Percentiles rank a stretch among this genome's conserved stretches.
These are phyloP conservation scores for Prosopis cineraria DNA, from an alignment of 306 rosid species.

Conservation along the genomic window DNA sequence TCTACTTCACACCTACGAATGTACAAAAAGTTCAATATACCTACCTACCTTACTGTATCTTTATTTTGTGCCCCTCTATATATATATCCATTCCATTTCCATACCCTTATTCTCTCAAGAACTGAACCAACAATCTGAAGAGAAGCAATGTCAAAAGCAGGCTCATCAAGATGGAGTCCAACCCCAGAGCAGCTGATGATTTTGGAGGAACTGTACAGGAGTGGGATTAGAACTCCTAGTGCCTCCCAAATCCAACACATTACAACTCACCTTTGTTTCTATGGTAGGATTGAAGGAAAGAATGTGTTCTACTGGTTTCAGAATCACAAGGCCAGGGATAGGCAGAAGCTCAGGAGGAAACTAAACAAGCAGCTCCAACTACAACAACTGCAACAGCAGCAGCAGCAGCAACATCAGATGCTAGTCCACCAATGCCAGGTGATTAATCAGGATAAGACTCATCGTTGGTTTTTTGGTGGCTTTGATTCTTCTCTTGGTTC, in stretches of 20 bases:
- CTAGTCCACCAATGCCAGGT: slow-evolving; percentile 36
- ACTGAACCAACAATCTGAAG: not conserved
- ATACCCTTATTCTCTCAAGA: slow-evolving; percentile 26
- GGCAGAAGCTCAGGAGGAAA: slow-evolving; percentile 84
- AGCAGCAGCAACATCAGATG: slow-evolving; percentile 20
- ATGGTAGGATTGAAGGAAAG: slow-evolving; percentile 90
- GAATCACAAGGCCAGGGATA: slow-evolving; percentile 94
- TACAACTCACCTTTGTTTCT: slow-evolving; percentile 79
- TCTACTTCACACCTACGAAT: not conserved
- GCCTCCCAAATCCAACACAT: slow-evolving; percentile 89
- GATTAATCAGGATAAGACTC: slow-evolving; percentile 36
- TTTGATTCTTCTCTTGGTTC: slow-evolving; percentile 35
- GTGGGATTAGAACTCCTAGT: slow-evolving; percentile 81
- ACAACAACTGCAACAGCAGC: slow-evolving; percentile 38
- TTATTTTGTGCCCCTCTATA: slow-evolving; percentile 54
- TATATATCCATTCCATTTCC: slow-evolving; percentile 39
- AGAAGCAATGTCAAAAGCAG: slow-evolving; percentile 56
- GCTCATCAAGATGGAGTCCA: slow-evolving; percentile 91
- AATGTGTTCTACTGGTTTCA: slow-evolving; percentile 99
- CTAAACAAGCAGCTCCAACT: slow-evolving; percentile 76
- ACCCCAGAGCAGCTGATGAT: slow-evolving; percentile 93
- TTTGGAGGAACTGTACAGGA: slow-evolving; percentile 80
- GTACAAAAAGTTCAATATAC: not conserved
- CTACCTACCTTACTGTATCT: slow-evolving; percentile 43
- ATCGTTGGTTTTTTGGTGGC: slow-evolving; percentile 42